Evolutionary conservation across 129 eudicot species (phyloP).

Genomic region (Chrysanthemum seticuspe): DNA sequence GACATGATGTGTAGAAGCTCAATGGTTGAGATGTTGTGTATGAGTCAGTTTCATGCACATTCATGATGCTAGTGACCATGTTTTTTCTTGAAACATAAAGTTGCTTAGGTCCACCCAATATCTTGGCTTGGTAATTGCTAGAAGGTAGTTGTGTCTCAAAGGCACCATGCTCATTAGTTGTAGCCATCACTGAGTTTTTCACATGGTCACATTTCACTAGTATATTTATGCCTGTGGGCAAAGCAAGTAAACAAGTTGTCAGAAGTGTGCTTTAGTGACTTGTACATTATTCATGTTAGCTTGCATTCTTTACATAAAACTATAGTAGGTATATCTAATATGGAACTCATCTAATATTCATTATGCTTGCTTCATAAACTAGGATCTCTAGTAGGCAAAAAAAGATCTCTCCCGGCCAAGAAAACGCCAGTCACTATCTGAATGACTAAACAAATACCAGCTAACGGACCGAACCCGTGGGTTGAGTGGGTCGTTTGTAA

Average conservation of each 20-base stretch:
- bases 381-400: too few species aligned
- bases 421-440: too few species aligned
- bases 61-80: constrained; percentile 37
- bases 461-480: too few species aligned
- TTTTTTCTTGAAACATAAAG: constrained; percentile 46
- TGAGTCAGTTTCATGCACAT: constrained; percentile 29
- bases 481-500: too few species aligned
- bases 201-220: constrained; percentile 64
- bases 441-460: too few species aligned
- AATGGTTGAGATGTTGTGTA: constrained; percentile 58
- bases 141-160: constrained; percentile 55
- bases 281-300: not conserved
- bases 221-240: constrained; percentile 55
- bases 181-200: constrained; percentile 52
- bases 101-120: constrained; percentile 71
- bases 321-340: not conserved
- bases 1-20: constrained; percentile 63
- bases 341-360: not conserved
- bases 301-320: not conserved
- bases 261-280: constrained; percentile 5
- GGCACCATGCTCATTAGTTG: constrained; percentile 55
- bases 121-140: constrained; percentile 57
- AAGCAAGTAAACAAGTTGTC: not conserved
- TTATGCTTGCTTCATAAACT: too few species aligned
- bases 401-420: too few species aligned